A percentile compares a stretch with the other conserved stretches of the same genome.
Evolutionary conservation across 352 stramenopile species (phyloP).

Genomic region (Phytopythium litorale): DNA sequence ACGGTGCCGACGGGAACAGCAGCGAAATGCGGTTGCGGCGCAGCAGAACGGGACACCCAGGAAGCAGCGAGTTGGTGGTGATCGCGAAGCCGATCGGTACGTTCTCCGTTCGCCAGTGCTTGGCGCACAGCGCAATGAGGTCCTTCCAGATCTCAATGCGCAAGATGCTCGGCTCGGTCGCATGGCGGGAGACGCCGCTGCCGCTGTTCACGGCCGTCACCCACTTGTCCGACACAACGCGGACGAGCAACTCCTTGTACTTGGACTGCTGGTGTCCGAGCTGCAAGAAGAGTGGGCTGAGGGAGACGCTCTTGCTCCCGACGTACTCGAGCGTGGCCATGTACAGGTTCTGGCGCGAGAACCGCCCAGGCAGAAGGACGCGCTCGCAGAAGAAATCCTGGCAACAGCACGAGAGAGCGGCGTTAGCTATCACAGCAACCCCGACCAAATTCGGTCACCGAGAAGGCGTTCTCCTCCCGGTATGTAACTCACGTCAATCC

Average conservation of each 20-base stretch:
- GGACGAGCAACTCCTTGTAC: conserved; percentile 60
- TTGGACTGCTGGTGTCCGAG: conserved; percentile 40
- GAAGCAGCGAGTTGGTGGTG: conserved; percentile 35
- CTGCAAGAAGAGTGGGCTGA: conserved; percentile 30
- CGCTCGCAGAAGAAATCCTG: conserved; percentile 58
- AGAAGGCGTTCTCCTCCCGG: neutral
- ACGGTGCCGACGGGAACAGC: conserved; percentile 49
- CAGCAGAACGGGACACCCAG: conserved; percentile 58
- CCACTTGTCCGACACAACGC: conserved; percentile 45
- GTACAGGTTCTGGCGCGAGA: conserved; percentile 61
- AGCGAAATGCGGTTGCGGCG: conserved; percentile 67
- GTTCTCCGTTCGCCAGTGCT: conserved; percentile 68
- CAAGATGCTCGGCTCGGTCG: conserved; percentile 20
- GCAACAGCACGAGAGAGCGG: neutral
- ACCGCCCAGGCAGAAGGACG: conserved; percentile 56
- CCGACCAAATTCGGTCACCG: neutral
- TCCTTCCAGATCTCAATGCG: conserved; percentile 62
- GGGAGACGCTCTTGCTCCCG: conserved; percentile 19
- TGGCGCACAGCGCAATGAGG: conserved; percentile 62
- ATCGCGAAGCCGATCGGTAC: conserved; percentile 63
- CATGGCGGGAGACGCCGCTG: conserved; percentile 13
- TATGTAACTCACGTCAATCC: conserved; percentile 39
- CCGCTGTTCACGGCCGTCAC: conserved; percentile 16
- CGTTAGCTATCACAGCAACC: neutral
- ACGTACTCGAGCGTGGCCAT: conserved; percentile 53